These are phyloP conservation scores for Paecilomyces niveus DNA, from an alignment of 2,329 filamentous ascomycete genomes.

Conservation along the genomic window DNA sequence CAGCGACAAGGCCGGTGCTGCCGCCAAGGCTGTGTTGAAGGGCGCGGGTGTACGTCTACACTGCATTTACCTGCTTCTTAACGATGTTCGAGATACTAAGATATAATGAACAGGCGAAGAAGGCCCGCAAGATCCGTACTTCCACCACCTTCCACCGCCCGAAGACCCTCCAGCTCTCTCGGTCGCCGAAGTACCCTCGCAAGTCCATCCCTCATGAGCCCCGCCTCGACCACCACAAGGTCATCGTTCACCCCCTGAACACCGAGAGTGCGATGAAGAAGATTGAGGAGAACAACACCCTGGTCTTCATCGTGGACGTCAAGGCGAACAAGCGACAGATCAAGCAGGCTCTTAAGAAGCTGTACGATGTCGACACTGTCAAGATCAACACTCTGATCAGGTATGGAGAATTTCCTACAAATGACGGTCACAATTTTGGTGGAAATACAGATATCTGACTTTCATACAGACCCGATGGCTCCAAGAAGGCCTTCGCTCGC, in stretches of 20 bases:
- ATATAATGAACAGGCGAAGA: constrained; percentile 56
- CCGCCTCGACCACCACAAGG: constrained; percentile 94
- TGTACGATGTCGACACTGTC: constrained; percentile 95
- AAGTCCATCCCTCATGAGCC: constrained; percentile 86
- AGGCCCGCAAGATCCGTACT: constrained; percentile 86
- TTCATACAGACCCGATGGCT: constrained; percentile 70
- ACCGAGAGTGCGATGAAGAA: constrained; percentile 99
- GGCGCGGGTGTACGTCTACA: constrained; percentile 80
- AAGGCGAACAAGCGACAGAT: constrained; percentile 99
- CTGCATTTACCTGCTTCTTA: constrained; percentile 34
- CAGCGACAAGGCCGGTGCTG: constrained; percentile 72
- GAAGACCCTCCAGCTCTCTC: constrained; percentile 89
- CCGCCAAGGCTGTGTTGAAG: constrained; percentile 92
- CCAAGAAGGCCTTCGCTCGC: constrained; percentile 98
- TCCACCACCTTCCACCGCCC: constrained; percentile 95
- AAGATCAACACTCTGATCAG: constrained; percentile 99
- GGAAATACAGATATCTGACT: constrained; percentile 8
- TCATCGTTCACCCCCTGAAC: constrained; percentile 97
- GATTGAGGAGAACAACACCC: constrained; percentile 99
- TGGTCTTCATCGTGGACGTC: constrained; percentile 93
- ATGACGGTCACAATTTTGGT: background rate
- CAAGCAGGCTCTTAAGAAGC: constrained; percentile 96
- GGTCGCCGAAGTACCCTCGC: constrained; percentile 91
- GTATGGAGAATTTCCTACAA: constrained; percentile 41
- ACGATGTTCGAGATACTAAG: constrained; percentile 22